Evolutionary conservation across 192 early-diverging fungal species (phyloP), one percentile per base, ranked within the genome.

Genomic region (Coemansia sp.): DNA sequence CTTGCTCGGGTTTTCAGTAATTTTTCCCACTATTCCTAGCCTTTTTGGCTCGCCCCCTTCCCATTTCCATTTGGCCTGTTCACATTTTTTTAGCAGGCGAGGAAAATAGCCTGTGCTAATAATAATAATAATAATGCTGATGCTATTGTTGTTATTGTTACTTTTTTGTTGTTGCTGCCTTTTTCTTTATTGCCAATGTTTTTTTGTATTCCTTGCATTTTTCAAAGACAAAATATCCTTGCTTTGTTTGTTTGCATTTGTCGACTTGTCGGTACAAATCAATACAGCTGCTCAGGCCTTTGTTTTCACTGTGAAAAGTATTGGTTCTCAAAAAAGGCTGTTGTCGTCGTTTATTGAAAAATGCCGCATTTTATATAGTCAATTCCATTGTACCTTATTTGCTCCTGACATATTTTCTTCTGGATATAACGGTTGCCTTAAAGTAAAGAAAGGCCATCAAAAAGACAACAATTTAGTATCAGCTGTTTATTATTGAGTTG

Each of bases 141-240:
- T 32, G 30, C 3, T 32, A 32, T 32, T 32, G 30, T 32, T 32
- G 30, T 3, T 32, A 6, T 32, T 32, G 30, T 32, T n/a, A n/a
- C 30, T 3, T 32, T 32, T 3, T 32, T 8, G 8, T 32, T 6
- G 8, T 32, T 32, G 30, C 8, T 32, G 8, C 8, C 13, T 14
- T 9, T 14, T 16, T 42, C 11, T 13, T 42, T 16, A 8, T 42
- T 42, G 39, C 39, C 39, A 42, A 42, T 16, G 14, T 9, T 42
- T 42, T 42, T 42, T 42, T 42, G 39, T 42, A 42, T 42, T 42
- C 11, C 13, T 13, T 42, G 39, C 39, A 42, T 42, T 42, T 42
- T 42, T 9, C 39, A 42, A 42, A 9, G 14, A 42, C 39, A 42
- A 51, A 49, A 25, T 51, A 51, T 51, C 49, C 49, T 51, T 51